Base-by-base conservation (phyloP, 2,329 filamentous ascomycete species). In the Diaporthe aspalathi region DNA sequence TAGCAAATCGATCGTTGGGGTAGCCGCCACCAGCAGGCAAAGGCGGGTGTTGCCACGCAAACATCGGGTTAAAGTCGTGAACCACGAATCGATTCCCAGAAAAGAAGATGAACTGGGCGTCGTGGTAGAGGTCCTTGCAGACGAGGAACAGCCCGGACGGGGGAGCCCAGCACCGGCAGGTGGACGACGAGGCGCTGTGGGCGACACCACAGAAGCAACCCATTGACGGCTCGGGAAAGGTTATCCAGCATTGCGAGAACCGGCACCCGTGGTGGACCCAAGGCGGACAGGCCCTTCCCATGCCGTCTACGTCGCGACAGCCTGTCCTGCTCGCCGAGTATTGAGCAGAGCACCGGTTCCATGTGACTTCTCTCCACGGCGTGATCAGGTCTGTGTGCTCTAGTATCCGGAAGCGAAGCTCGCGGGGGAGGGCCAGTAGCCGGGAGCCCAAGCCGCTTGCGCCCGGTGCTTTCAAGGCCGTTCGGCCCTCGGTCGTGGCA, bases 311-410 rank as follows among this genome's bases (percentile, higher is more conserved):
- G 17, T 56, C 22, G 16, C 5, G 6, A 24, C 38, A 54, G 29
- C 40, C 47, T 0, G 24, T 6, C 17, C 27, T 50, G n/a, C 67
- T 54, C 35, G 27, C 24, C 14, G 4, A n/a, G 16, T 29, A 60
- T 20, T 5, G 3, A 12, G 38, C 22, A 7, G 16, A n/a, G 20
- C 16, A 2, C 20, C 67, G 20, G 27, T 35, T 53, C 76, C 76
- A 78, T 7, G 70, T 53, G 5, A 76, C 73, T 22, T 76, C 65
- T 12, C 66, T 73, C 12, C 38, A 57, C 0, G 76, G 76, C n/a
- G 74, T 72, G 22, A 76, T 70, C 2, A 78, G 73, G 32, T 77
- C 75, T 17, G 76, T 78, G 38, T 77, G 75, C 50, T 66, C 47
- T 3, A 77, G 71, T 8, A 77, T 74, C 1, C 73, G 60, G 32